These are phyloP conservation scores for Grigorovia humatica DNA, from an alignment of 805 yeast genomes.

Conservation along the genomic window DNA sequence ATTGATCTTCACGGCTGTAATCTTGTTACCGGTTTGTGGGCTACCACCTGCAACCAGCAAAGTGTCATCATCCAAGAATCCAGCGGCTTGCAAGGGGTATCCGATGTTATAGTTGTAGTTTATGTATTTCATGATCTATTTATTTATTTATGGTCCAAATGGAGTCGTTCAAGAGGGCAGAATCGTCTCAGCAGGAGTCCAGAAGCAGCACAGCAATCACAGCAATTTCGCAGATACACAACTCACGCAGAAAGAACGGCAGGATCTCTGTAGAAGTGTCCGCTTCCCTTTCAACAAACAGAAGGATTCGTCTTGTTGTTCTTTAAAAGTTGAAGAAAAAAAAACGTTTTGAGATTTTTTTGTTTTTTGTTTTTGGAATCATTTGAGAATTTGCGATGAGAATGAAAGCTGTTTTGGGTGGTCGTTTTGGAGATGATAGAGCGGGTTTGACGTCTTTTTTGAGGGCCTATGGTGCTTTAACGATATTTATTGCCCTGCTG, in stretches of 20 bases:
- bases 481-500: too few species aligned
- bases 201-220: not conserved
- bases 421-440: too few species aligned
- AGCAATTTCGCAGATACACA: not conserved
- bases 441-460: too few species aligned
- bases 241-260: too few species aligned
- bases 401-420: too few species aligned
- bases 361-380: too few species aligned
- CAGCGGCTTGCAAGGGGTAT: slow-evolving; percentile 75
- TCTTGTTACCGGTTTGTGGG: slow-evolving; percentile 77
- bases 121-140: slow-evolving; percentile 15
- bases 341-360: too few species aligned
- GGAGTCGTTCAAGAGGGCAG: not conserved
- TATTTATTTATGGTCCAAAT: too few species aligned
- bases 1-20: slow-evolving; percentile 54
- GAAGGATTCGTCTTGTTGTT: not conserved
- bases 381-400: too few species aligned
- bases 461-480: too few species aligned
- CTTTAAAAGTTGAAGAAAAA: not conserved
- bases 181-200: not conserved
- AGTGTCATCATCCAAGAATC: slow-evolving; percentile 49
- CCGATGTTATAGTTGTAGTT: slow-evolving; percentile 33
- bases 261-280: not conserved
- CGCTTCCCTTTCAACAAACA: not conserved
- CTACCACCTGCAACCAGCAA: slow-evolving; percentile 87